Percentiles rank a stretch among this genome's conserved stretches.
Evolutionary conservation across 2,329 filamentous ascomycete species (phyloP).

Genomic region (Fusarium nodosum): DNA sequence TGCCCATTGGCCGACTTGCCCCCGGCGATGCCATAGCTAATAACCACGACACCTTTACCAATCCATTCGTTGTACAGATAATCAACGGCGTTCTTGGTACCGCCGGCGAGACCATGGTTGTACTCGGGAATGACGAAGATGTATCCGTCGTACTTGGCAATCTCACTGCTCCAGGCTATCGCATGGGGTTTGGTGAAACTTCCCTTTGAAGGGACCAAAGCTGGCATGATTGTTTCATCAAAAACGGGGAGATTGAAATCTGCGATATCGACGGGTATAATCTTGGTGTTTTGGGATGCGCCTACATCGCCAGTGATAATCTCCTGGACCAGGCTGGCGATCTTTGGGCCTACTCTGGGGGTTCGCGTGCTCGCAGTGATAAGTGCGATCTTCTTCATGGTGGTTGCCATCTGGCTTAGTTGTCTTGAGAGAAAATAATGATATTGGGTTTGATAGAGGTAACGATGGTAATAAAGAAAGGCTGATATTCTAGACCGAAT

Average conservation of each 20-base stretch:
- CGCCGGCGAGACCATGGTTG: conserved; percentile 67
- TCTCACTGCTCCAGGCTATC: conserved; percentile 60
- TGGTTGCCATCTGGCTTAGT: background rate
- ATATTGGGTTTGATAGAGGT: background rate
- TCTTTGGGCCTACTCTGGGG: conserved; percentile 16
- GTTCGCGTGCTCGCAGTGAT: conserved; percentile 32
- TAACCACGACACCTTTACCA: conserved; percentile 29
- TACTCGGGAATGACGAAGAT: conserved; percentile 68
- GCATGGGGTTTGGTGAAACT: conserved; percentile 58
- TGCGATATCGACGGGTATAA: conserved; percentile 24
- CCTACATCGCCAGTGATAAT: conserved; percentile 24
- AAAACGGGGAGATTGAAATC: conserved; percentile 58
- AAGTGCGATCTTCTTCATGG: conserved; percentile 33
- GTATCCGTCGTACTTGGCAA: conserved; percentile 61
- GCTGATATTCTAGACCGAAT: no score
- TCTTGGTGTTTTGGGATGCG: conserved; percentile 3
- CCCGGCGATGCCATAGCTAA: conserved; percentile 39
- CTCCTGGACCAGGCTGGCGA: conserved; percentile 11
- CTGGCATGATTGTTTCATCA: conserved; percentile 59
- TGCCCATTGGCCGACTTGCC: conserved; percentile 5
- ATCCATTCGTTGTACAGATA: conserved; percentile 69
- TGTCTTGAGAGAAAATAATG: background rate
- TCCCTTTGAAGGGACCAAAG: conserved; percentile 53
- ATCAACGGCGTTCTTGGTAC: conserved; percentile 73
- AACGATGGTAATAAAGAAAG: background rate